phyloP scores from a whole-genome alignment of 1,284 basidiomycete genomes.

The Fomes fomentarius region DNA sequence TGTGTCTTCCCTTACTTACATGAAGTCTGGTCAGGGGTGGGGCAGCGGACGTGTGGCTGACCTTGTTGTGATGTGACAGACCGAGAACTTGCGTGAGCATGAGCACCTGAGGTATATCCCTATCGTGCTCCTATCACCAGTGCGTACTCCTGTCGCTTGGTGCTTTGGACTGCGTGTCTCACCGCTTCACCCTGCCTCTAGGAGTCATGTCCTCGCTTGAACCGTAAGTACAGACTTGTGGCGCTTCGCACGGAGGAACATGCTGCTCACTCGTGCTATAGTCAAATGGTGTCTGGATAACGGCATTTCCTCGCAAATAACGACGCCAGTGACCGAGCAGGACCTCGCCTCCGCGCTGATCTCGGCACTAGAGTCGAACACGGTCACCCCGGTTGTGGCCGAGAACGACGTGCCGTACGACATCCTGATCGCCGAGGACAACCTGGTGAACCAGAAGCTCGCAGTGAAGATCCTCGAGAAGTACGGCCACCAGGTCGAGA shows the following conservation, averaged over 20 bases:
- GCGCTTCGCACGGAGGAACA: not conserved
- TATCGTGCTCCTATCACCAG: constrained; percentile 89
- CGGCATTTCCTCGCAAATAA: constrained; percentile 89
- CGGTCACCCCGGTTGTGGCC: constrained; percentile 79
- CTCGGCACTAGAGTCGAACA: constrained; percentile 92
- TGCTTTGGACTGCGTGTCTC: not conserved
- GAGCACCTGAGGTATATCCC: constrained; percentile 98
- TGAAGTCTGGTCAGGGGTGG: constrained; percentile 6
- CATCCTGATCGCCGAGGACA: constrained; percentile 98
- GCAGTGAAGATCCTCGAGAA: constrained; percentile 98
- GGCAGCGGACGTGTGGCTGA: not conserved
- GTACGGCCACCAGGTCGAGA: constrained; percentile 95
- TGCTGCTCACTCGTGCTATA: constrained; percentile 35
- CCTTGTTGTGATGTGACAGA: constrained; percentile 47
- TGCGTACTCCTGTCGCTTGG: constrained; percentile 29
- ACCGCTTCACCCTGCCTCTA: constrained; percentile 2
- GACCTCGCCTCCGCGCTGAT: constrained; percentile 93
- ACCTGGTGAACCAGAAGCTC: constrained; percentile 96
- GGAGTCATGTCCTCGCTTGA: constrained; percentile 66
- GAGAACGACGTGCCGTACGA: constrained; percentile 88
- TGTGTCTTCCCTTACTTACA: too few relatives aligned
- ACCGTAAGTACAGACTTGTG: constrained; percentile 53
- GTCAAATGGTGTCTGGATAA: constrained; percentile 93
- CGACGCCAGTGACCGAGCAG: constrained; percentile 87
- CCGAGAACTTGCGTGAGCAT: constrained; percentile 87